phyloP scores from a whole-genome alignment of 768 basidiomycete genomes.

The Clavaria fumosa region DNA sequence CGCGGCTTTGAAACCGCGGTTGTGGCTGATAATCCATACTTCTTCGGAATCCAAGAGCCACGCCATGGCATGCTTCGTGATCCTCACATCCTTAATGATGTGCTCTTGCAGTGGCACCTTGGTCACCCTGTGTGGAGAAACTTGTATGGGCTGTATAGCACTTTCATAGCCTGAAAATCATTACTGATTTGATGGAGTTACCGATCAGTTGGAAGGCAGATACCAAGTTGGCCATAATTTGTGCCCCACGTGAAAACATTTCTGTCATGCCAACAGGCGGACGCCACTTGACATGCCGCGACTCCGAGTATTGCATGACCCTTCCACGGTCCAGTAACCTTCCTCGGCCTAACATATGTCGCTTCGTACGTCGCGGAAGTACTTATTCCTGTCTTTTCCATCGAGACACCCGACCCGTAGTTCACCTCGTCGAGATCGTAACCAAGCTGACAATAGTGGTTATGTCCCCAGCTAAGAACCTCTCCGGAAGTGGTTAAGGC shows the following conservation, averaged over 20 bases:
- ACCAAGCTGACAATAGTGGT: slow-evolving; percentile 80
- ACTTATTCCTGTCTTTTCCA: too few relatives aligned
- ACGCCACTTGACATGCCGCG: slow-evolving; percentile 75
- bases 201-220: slow-evolving; percentile 10
- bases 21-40: slow-evolving; percentile 72
- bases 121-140: slow-evolving; percentile 67
- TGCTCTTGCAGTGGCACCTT: too few relatives aligned
- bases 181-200: background rate
- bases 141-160: slow-evolving; percentile 54
- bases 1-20: slow-evolving; percentile 61
- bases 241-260: slow-evolving; percentile 85
- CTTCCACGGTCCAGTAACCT: slow-evolving; percentile 59
- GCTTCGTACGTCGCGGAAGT: too few relatives aligned
- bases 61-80: slow-evolving; percentile 65
- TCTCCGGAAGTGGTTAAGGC: slow-evolving; percentile 70
- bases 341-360: slow-evolving; percentile 62
- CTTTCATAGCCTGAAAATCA: slow-evolving; percentile 54
- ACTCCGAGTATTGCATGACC: slow-evolving; percentile 69
- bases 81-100: slow-evolving; percentile 46
- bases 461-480: slow-evolving; percentile 82
- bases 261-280: slow-evolving; percentile 71
- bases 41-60: slow-evolving; percentile 70
- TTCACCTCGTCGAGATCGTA: slow-evolving; percentile 52
- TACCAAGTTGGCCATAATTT: slow-evolving; percentile 84
- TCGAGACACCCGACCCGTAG: slow-evolving; percentile 32